Evolutionary conservation across 2,329 filamentous ascomycete species (phyloP).

Genomic region (Ophiostoma ulmi): DNA sequence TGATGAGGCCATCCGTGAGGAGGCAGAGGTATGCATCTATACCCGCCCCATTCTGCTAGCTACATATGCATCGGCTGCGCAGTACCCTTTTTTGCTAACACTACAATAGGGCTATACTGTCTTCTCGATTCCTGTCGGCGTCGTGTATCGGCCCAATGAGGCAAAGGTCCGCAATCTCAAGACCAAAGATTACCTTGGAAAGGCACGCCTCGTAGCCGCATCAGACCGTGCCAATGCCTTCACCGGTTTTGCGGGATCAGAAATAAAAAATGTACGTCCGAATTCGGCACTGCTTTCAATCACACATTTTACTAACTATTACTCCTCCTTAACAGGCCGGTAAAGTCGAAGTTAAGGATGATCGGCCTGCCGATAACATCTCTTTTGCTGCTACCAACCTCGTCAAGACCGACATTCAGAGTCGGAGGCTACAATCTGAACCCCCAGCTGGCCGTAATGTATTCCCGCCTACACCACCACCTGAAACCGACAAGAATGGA

Average conservation of each 20-base stretch:
- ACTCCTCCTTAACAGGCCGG: constrained; percentile 39
- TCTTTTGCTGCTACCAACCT: constrained; percentile 91
- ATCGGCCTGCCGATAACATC: constrained; percentile 74
- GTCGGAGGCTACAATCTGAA: constrained; percentile 78
- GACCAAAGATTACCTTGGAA: constrained; percentile 95
- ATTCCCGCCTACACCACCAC: constrained; percentile 97
- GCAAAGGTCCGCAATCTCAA: constrained; percentile 98
- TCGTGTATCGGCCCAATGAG: constrained; percentile 91
- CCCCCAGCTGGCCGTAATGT: constrained; percentile 72
- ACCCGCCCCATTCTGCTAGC: not conserved
- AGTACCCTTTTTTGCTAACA: not conserved
- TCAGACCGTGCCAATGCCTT: constrained; percentile 76
- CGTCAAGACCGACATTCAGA: constrained; percentile 77
- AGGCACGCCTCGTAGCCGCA: constrained; percentile 86
- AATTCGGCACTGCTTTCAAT: not conserved
- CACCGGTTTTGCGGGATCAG: constrained; percentile 73
- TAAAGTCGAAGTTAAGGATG: constrained; percentile 60
- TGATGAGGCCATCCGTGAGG: constrained; percentile 89
- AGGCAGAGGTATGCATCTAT: constrained; percentile 66
- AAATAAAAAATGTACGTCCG: constrained; percentile 63
- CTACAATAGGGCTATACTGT: constrained; percentile 79
- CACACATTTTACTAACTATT: not conserved
- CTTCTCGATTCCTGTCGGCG: constrained; percentile 94
- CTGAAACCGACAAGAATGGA: constrained; percentile 68
- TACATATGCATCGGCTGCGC: not conserved